phyloP scores from a whole-genome alignment of 1,284 basidiomycete species.

The Rugiboletus extremiorientalis region DNA sequence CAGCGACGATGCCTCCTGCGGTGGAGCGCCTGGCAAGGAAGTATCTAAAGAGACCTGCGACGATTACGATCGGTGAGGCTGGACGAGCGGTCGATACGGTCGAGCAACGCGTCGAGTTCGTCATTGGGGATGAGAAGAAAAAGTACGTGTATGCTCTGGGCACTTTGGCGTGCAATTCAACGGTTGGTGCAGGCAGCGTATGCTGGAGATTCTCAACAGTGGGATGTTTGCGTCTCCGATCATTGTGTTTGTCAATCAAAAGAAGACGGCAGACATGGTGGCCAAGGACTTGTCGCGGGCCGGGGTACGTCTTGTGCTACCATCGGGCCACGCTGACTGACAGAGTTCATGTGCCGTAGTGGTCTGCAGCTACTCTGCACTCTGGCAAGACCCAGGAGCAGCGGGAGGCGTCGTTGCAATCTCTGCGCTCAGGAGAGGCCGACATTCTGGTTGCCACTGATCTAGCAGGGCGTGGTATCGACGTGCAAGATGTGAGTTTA shows the following conservation, averaged over 20 bases:
- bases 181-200: conserved; percentile 53
- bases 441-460: conserved; percentile 95
- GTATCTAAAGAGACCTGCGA: conserved; percentile 89
- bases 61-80: conserved; percentile 97
- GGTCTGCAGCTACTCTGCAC: conserved; percentile 88
- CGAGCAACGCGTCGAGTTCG: conserved; percentile 94
- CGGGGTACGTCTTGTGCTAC: conserved; percentile 51
- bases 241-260: conserved; percentile 99
- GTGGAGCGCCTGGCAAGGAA: conserved; percentile 94
- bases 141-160: conserved; percentile 48
- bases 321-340: conserved; percentile 11
- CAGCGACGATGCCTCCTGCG: conserved; percentile 96
- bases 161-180: conserved; percentile 7
- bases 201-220: conserved; percentile 90
- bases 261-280: conserved; percentile 97
- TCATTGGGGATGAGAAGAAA: conserved; percentile 92
- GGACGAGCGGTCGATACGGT: conserved; percentile 98
- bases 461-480: conserved; percentile 97
- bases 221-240: conserved; percentile 86
- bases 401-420: conserved; percentile 88
- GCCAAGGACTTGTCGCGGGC: conserved; percentile 88
- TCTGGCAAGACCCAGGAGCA: conserved; percentile 98
- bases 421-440: conserved; percentile 81
- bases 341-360: conserved; percentile 44
- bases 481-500: conserved; percentile 93